Evolutionary conservation across 441 rosid species (phyloP), one percentile per base, ranked within the genome.

Genomic region (Pelargonium myrrhifolium): DNA sequence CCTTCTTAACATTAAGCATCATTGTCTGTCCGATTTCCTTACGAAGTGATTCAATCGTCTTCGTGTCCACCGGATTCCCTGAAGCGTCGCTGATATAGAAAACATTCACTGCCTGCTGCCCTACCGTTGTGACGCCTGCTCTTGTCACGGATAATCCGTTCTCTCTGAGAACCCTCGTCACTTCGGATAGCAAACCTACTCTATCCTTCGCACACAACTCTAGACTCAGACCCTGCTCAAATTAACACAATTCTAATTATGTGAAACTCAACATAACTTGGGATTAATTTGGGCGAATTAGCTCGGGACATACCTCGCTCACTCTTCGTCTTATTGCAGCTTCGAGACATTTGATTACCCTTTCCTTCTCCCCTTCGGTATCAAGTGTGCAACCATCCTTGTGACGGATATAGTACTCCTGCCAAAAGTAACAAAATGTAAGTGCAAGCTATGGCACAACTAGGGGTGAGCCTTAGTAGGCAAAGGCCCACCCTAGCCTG

Each of bases 261-360:
- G 63, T 15, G 35, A 12, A 9, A 4, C 11, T 15, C 3, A 15
- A 59, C n/a, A 18, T 15, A 15, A 26, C 64, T n/a, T 40, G 1
- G 20, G 60, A 22, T 22, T 14, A 22, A 43, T 18, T 21, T 59
- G 17, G 31, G 22, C 20, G 28, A 22, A 6, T 28, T 28, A 28
- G 31, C 31, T 28, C 31, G 31, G 26, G 56, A n/a, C 9, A 26
- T 6, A 88, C 98, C 92, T 92, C 98, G 31, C 93, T 84, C 59
- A 90, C 88, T 84, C 98, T 78, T 83, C 98, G 81, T 45, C 64
- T 78, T 22, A 89, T 86, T n/a, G 98, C 95, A 28, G 98, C 98
- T 87, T 89, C 95, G 2, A 92, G 83, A 68, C 98, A 89, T 77
- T 87, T 88, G 68, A 84, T 67, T 67, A 92, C 95, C 74, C 96